A percentile compares a stretch with the other conserved stretches of the same genome.
Conservation (phyloP, 75 land plant genomes). For the Cryptomeria japonica region DNA sequence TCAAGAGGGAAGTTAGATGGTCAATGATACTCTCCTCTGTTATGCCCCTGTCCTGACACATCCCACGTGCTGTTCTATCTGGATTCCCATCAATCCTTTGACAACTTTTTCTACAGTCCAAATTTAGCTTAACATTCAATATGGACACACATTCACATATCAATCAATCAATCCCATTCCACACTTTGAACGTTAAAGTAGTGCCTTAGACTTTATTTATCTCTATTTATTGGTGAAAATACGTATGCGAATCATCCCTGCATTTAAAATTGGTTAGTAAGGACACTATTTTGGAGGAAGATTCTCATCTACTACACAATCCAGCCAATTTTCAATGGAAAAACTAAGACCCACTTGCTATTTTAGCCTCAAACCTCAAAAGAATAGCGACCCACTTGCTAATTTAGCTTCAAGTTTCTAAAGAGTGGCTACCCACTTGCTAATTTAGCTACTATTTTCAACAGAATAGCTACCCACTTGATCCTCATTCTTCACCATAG, state of each 20-base stretch:
- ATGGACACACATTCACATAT: not conserved
- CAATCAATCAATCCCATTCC: not conserved
- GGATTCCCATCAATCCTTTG: slow-evolving; percentile 8
- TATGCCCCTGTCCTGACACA: slow-evolving; percentile 13
- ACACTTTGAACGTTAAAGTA: not conserved
- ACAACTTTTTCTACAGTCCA: not conserved
- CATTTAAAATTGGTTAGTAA: not conserved
- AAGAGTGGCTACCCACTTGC: not conserved
- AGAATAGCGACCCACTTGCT: not conserved
- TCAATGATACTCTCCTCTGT: slow-evolving; percentile 15
- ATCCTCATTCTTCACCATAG: no score
- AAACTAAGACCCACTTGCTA: not conserved
- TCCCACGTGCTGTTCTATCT: slow-evolving; percentile 16
- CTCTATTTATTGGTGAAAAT: no score
- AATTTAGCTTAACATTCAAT: not conserved
- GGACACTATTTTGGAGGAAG: not conserved
- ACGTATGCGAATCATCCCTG: not conserved
- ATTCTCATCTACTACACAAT: not conserved
- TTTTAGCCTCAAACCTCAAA: not conserved
- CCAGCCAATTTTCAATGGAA: not conserved
- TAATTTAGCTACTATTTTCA: no score
- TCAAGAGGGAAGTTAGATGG: not conserved
- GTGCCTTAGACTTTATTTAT: not conserved
- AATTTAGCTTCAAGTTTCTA: not conserved
- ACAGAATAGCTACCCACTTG: no score